Evolutionary conservation across 257 asterid genomes (phyloP), one percentile per base, ranked within the genome.

Genomic region (Salvia hispanica): DNA sequence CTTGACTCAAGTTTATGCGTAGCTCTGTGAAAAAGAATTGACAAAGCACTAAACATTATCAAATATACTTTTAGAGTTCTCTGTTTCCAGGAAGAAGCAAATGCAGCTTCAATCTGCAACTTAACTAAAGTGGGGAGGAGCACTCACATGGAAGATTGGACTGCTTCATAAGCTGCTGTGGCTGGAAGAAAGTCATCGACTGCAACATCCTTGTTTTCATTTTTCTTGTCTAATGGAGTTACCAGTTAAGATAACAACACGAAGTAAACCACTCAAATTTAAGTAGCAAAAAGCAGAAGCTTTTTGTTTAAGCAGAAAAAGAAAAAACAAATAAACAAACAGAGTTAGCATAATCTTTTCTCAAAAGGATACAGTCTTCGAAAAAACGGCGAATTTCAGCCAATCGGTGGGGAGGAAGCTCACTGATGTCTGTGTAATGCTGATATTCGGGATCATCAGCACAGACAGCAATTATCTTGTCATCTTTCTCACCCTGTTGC

Each of bases 391-490:
- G 95, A 69, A 93, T 93, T 74, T 93, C 97, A 76, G 96, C 92
- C 83, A 88, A 77, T 53, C 95, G 83, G 78, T 93, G 95, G 43
- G 96, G 95, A 51, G 99, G 99, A 74, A 93, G 86, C 80, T 93
- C 96, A 44, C 85, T 90, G 57, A 93, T 88, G 76, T 93, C 97
- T 3, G 81, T 79, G 72, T 82, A 90, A 75, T 93, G 88, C 50
- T 84, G 78, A 71, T 90, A 93, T 72, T 93, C 96, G 15, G 95
- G 97, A 73, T 93, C 95, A 81, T 90, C 98, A 44, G 95, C 97
- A 76, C 98, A 90, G 5, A 90, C 97, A 51, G 97, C 97, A 76
- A 93, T 90, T 75, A 93, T 93, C 88, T 93, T 93, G 85, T 93
- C 96, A 71, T 93, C 99, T 70, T 78, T 84, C 79, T 90, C 97